These are phyloP conservation scores for Pelargonium myrrhifolium DNA, from an alignment of 441 rosid genomes.

Conservation along the genomic window DNA sequence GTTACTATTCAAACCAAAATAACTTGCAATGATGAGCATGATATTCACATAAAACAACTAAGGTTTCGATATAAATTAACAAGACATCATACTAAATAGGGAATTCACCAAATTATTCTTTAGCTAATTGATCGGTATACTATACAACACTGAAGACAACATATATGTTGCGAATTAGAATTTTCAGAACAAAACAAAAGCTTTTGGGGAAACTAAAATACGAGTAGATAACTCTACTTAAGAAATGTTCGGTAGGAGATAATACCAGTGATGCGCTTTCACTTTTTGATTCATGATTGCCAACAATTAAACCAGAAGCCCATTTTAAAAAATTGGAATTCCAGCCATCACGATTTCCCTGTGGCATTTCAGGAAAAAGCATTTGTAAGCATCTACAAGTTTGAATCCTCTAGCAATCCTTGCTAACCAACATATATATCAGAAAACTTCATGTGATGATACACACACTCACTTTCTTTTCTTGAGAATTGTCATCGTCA, in stretches of 20 bases:
- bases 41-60: no score
- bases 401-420: neutral
- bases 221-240: neutral
- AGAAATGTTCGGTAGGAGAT: neutral
- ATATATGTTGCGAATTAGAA: no score
- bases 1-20: no score
- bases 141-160: no score
- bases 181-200: neutral
- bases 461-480: slow-evolving; percentile 42
- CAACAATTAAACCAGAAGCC: slow-evolving; percentile 90
- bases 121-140: no score
- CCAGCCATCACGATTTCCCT: slow-evolving; percentile 54
- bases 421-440: slow-evolving; percentile 8
- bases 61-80: no score
- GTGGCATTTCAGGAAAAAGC: slow-evolving; percentile 24
- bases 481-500: slow-evolving; percentile 38
- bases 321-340: slow-evolving; percentile 86
- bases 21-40: no score
- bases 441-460: slow-evolving; percentile 12
- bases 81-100: no score
- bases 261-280: slow-evolving; percentile 29
- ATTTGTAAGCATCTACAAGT: slow-evolving; percentile 15
- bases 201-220: neutral
- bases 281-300: slow-evolving; percentile 50
- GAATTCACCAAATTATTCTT: no score